Evolutionary conservation across 192 early-diverging fungal genomes (phyloP).

Genomic region (Linnemannia elongata): DNA sequence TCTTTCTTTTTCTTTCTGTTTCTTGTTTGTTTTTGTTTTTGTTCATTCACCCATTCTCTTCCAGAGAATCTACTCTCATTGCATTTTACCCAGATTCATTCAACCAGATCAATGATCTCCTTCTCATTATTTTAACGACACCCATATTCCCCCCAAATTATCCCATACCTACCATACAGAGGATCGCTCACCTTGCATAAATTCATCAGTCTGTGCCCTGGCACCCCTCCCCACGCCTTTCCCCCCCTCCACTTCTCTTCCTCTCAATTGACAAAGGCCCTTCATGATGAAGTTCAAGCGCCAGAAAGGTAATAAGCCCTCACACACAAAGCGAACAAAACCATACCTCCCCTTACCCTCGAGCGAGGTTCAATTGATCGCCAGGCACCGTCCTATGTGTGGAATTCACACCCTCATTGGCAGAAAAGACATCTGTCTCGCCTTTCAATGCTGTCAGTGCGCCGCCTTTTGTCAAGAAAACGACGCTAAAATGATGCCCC

Average conservation of each 20-base stretch:
- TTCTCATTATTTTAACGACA: neutral
- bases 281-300: conserved; percentile 36
- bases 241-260: neutral
- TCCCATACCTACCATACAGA: neutral
- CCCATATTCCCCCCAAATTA: neutral
- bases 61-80: neutral
- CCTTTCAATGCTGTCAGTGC: neutral
- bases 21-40: neutral
- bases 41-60: neutral
- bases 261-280: neutral
- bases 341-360: neutral
- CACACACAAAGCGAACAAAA: no score
- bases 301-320: conserved; percentile 32
- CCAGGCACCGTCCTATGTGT: neutral
- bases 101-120: neutral
- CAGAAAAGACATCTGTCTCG: neutral
- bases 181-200: neutral
- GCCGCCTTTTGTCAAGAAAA: neutral
- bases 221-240: neutral
- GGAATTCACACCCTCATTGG: neutral
- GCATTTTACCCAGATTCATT: neutral
- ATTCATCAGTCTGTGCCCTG: neutral
- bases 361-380: neutral
- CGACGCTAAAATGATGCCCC: neutral
- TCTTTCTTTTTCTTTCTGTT: neutral